These are phyloP conservation scores for Tricholomella constricta DNA, from an alignment of 768 basidiomycete genomes.

Conservation along the genomic window DNA sequence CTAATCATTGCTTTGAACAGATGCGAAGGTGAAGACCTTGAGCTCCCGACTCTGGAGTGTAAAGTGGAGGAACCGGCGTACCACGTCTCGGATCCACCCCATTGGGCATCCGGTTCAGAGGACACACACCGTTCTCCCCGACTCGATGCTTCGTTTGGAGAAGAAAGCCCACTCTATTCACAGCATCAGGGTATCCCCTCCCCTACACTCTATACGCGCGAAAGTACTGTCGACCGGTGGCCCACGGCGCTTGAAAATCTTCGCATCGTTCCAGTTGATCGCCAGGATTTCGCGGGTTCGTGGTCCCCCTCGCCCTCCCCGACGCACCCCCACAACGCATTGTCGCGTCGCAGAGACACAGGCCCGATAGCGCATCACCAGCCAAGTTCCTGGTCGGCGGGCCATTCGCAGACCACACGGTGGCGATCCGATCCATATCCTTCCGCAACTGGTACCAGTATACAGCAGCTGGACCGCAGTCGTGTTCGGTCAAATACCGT, in stretches of 20 bases:
- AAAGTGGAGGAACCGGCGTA: conserved; percentile 51
- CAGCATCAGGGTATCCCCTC: conserved; percentile 25
- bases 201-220: conserved; percentile 29
- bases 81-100: conserved; percentile 39
- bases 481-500: conserved; percentile 39
- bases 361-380: conserved; percentile 22
- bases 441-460: conserved; percentile 17
- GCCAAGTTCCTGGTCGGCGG: conserved; percentile 38
- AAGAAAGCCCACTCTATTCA: conserved; percentile 33
- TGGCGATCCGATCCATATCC: conserved; percentile 42
- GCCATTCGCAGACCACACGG: conserved; percentile 37
- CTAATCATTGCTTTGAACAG: not conserved
- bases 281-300: conserved; percentile 22
- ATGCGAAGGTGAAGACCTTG: conserved; percentile 40
- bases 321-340: conserved; percentile 24
- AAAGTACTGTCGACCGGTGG: conserved; percentile 31
- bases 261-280: conserved; percentile 25
- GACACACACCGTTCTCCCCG: conserved; percentile 32
- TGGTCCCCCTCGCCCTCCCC: conserved; percentile 29
- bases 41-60: conserved; percentile 39
- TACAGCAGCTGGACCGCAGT: conserved; percentile 36
- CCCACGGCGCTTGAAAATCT: conserved; percentile 28
- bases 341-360: conserved; percentile 35
- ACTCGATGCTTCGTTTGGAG: conserved; percentile 34
- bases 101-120: conserved; percentile 34